These are phyloP conservation scores for Xylaria palmicola DNA, from an alignment of 495 filamentous ascomycete genomes.

Conservation along the genomic window DNA sequence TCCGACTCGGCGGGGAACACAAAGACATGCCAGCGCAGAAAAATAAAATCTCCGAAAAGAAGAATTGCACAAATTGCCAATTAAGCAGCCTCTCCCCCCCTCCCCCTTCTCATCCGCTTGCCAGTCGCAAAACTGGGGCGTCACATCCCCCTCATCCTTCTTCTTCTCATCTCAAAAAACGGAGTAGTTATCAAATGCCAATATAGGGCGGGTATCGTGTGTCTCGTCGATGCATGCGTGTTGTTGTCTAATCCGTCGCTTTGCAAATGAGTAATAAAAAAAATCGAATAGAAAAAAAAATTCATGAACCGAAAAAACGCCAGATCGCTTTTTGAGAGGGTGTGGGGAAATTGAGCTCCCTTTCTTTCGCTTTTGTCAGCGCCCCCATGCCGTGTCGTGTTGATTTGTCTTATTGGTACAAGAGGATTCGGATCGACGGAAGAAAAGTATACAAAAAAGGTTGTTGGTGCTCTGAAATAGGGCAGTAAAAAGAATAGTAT, in stretches of 20 bases:
- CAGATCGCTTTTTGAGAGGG: background rate
- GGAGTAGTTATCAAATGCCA: conserved; percentile 1
- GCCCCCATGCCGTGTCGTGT: background rate
- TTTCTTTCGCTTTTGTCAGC: background rate
- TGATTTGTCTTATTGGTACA: background rate
- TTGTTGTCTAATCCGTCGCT: conserved; percentile 13
- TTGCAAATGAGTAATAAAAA: background rate
- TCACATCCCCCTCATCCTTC: background rate
- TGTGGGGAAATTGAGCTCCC: background rate
- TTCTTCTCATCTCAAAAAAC: background rate
- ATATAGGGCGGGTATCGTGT: conserved; percentile 9
- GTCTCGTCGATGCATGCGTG: conserved; percentile 8
- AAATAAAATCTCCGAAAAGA: no score
- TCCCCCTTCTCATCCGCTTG: background rate
- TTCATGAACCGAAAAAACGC: conserved; percentile 5
- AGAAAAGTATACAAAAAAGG: background rate
- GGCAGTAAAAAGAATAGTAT: background rate
- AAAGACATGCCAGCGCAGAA: no score
- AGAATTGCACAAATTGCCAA: no score
- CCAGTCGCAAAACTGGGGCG: background rate
- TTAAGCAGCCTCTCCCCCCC: no score
- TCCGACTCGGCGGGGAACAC: background rate
- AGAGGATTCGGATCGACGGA: background rate
- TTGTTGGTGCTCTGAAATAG: background rate
- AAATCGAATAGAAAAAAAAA: background rate